Evolutionary conservation across 2,329 filamentous ascomycete species (phyloP).

Genomic region (Cryphonectria carpinicola): DNA sequence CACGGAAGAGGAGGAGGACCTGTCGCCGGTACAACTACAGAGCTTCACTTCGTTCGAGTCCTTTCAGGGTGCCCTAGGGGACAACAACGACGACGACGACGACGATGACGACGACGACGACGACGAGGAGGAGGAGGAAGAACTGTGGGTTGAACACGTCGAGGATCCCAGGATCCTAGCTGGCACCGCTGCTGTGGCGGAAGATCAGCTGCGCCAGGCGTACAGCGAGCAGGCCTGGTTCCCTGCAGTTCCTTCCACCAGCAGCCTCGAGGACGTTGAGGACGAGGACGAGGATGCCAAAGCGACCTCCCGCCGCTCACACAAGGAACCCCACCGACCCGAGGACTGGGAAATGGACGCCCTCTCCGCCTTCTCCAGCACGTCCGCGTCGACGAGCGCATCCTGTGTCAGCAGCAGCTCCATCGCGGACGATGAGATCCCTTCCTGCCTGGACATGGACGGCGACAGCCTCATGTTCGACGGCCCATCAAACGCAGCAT

Average conservation of each 20-base stretch:
- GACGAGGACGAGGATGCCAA: not conserved
- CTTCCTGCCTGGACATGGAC: not conserved
- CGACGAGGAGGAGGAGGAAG: too few species aligned
- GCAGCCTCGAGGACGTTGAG: not conserved
- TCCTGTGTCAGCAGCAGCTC: not conserved
- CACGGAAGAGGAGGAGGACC: not conserved
- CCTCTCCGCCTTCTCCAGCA: not conserved
- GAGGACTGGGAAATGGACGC: constrained; percentile 15
- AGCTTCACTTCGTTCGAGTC: constrained; percentile 1
- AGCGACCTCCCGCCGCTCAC: not conserved
- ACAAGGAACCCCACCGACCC: not conserved
- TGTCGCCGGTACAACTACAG: not conserved
- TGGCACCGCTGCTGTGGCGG: not conserved
- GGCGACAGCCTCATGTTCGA: constrained; percentile 17
- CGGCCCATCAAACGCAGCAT: not conserved
- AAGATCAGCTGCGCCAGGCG: constrained; percentile 12
- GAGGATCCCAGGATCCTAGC: not conserved
- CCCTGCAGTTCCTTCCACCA: not conserved
- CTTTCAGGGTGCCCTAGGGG: not conserved
- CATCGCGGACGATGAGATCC: not conserved
- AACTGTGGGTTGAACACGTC: not conserved
- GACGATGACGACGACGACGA: too few species aligned
- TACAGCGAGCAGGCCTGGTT: constrained; percentile 24
- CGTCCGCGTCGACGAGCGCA: not conserved
- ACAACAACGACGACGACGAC: too few species aligned